phyloP scores from a whole-genome alignment of 106 monocot genomes.

The Alisma plantagoaquatica region DNA sequence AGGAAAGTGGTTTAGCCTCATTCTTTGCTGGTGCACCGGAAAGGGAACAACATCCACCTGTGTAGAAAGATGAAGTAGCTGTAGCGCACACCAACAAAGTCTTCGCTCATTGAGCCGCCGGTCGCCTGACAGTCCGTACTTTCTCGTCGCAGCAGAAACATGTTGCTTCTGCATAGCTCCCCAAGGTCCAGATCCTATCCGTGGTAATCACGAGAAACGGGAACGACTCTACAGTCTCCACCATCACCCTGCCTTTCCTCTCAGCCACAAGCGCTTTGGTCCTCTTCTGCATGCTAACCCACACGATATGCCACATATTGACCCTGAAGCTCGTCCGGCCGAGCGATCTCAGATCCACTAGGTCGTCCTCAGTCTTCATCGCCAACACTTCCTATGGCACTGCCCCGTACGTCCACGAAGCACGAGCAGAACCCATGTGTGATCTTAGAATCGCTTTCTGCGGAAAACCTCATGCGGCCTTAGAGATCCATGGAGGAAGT shows the following conservation, averaged over 20 bases:
- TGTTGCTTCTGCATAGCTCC: constrained; percentile 95
- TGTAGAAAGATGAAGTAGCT: no score
- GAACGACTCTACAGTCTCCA: constrained; percentile 63
- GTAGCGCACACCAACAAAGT: no score
- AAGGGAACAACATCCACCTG: no score
- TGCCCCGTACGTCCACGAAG: constrained; percentile 60
- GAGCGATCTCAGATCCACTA: constrained; percentile 41
- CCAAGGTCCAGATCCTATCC: constrained; percentile 53
- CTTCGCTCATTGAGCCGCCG: no score
- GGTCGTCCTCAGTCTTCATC: constrained; percentile 49
- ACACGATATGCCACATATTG: constrained; percentile 91
- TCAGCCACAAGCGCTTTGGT: constrained; percentile 47
- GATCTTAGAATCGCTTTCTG: constrained; percentile 95
- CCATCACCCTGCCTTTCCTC: constrained; percentile 32
- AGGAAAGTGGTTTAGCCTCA: no score
- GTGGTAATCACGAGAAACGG: constrained; percentile 62
- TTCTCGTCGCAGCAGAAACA: no score
- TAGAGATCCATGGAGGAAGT: constrained; percentile 19
- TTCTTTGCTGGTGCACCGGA: no score
- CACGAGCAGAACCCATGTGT: constrained; percentile 82
- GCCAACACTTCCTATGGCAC: constrained; percentile 67
- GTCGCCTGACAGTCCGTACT: no score
- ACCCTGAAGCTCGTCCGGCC: constrained; percentile 45
- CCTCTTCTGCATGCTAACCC: constrained; percentile 90
- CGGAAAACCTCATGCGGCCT: constrained; percentile 63